These are phyloP conservation scores for Crassisporium funariophilum DNA, from an alignment of 768 basidiomycete species.

Conservation along the genomic window DNA sequence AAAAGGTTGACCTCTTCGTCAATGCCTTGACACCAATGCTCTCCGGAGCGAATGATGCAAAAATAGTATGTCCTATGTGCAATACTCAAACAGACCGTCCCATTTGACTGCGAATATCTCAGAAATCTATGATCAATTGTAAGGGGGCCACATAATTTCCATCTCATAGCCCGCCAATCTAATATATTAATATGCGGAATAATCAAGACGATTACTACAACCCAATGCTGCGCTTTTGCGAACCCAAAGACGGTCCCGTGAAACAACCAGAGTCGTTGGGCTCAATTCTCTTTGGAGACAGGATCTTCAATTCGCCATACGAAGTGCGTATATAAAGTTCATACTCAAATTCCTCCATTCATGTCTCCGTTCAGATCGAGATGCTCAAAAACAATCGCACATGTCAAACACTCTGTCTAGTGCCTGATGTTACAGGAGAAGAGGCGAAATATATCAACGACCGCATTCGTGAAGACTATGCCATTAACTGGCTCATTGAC, in stretches of 20 bases:
- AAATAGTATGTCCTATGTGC: constrained; percentile 53
- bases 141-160: constrained; percentile 20
- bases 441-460: constrained; percentile 91
- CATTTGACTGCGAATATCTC: not conserved
- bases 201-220: constrained; percentile 90
- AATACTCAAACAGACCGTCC: not conserved
- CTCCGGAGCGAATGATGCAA: constrained; percentile 63
- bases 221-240: constrained; percentile 82
- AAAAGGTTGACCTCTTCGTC: constrained; percentile 78
- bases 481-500: constrained; percentile 93
- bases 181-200: too few relatives aligned
- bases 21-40: constrained; percentile 91
- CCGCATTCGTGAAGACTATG: constrained; percentile 90
- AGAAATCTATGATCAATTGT: constrained; percentile 96
- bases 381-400: constrained; percentile 79
- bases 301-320: constrained; percentile 90
- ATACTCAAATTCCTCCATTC: constrained; percentile 1
- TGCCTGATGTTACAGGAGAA: constrained; percentile 55
- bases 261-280: constrained; percentile 86
- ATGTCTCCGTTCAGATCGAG: constrained; percentile 53
- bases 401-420: constrained; percentile 75
- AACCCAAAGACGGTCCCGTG: constrained; percentile 70
- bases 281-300: constrained; percentile 94
- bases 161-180: too few relatives aligned
- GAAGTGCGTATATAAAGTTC: constrained; percentile 53